Percentiles rank a stretch among this genome's conserved stretches.
phyloP scores from a whole-genome alignment of 176 grass and related monocot genomes.

The Zoysia pacifica region DNA sequence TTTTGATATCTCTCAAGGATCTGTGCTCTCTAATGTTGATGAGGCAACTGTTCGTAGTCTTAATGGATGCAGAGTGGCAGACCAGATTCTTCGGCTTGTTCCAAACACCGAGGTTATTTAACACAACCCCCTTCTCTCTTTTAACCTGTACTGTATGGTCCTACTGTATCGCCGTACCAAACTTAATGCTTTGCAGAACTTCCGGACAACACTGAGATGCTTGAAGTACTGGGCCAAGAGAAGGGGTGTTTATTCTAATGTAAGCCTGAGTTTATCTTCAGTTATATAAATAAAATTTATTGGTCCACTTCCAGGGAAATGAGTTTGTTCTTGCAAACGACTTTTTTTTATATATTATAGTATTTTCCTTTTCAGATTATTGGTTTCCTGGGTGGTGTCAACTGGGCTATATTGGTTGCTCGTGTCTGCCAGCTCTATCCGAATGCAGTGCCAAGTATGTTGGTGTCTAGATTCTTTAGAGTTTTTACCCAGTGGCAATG shows the following conservation, averaged over 20 bases:
- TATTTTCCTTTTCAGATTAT: constrained; percentile 65
- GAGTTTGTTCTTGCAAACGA: neutral
- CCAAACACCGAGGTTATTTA: constrained; percentile 75
- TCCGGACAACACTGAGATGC: constrained; percentile 81
- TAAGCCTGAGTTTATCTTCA: constrained; percentile 41
- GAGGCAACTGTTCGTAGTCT: constrained; percentile 93
- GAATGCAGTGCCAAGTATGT: constrained; percentile 93
- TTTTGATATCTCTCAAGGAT: constrained; percentile 85
- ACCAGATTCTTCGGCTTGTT: constrained; percentile 92
- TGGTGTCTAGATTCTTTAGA: constrained; percentile 89
- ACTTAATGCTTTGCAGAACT: constrained; percentile 62
- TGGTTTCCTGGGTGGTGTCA: constrained; percentile 95
- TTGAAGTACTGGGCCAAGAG: constrained; percentile 94
- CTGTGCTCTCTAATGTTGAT: constrained; percentile 79
- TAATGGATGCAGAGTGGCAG: constrained; percentile 94
- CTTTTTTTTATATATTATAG: neutral
- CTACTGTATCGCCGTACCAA: constrained; percentile 33
- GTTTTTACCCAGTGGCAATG: constrained; percentile 96
- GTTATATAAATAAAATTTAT: constrained; percentile 4
- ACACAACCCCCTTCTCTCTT: neutral
- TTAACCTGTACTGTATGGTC: neutral
- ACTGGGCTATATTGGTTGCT: constrained; percentile 91
- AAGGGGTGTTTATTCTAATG: constrained; percentile 95
- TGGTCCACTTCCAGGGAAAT: neutral
- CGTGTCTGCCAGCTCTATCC: constrained; percentile 94